Evolutionary conservation across 1,139 yeast species (phyloP).

Genomic region (Nadsonia starkeyi-henricii): DNA sequence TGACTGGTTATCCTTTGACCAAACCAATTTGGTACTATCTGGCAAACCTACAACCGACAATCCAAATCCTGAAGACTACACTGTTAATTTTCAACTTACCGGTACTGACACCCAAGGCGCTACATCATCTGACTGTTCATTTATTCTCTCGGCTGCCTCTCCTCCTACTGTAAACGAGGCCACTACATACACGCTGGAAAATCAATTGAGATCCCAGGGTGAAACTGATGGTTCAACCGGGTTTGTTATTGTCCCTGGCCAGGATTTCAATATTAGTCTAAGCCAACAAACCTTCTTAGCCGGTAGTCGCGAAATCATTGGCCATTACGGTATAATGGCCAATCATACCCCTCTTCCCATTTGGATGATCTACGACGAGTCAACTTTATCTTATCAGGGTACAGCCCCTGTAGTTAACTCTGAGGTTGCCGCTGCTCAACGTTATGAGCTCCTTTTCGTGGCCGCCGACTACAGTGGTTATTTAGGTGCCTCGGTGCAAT

Average conservation of each 20-base stretch:
- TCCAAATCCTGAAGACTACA: constrained; percentile 20
- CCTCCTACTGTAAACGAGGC: constrained; percentile 15
- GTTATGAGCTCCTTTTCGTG: constrained; percentile 57
- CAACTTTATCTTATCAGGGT: constrained; percentile 58
- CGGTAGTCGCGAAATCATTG: constrained; percentile 29
- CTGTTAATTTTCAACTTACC: constrained; percentile 32
- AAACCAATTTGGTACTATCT: constrained; percentile 40
- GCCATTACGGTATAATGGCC: constrained; percentile 72
- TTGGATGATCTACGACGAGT: constrained; percentile 64
- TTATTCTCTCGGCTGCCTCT: constrained; percentile 37
- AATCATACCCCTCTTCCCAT: constrained; percentile 82
- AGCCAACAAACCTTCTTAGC: constrained; percentile 41
- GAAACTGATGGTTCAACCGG: constrained; percentile 49
- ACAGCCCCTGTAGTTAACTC: constrained; percentile 80
- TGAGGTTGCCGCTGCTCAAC: constrained; percentile 71
- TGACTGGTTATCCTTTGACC: constrained; percentile 63
- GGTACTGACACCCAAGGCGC: constrained; percentile 50
- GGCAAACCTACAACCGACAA: constrained; percentile 52
- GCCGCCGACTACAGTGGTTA: constrained; percentile 71
- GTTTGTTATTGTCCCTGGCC: constrained; percentile 58
- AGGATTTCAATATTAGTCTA: constrained; percentile 49
- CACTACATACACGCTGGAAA: constrained; percentile 3
- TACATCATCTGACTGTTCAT: constrained; percentile 33
- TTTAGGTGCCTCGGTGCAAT: constrained; percentile 57
- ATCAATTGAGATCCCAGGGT: constrained; percentile 14